phyloP scores from a whole-genome alignment of 257 asterid genomes.

The Lithospermum erythrorhizon region DNA sequence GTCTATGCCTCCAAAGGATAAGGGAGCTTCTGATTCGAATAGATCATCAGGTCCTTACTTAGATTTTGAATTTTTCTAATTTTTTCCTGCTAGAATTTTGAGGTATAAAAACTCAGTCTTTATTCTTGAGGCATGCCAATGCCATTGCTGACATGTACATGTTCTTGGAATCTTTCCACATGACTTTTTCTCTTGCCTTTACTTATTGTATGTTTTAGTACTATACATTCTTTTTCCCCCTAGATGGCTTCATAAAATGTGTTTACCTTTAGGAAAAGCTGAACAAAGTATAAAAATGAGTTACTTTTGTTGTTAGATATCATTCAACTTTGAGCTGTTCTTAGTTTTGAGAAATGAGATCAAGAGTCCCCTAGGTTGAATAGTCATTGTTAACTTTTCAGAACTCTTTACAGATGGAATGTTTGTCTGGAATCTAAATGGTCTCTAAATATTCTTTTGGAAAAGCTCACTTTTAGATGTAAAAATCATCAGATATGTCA shows the following conservation, averaged over 20 bases:
- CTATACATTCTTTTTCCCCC: neutral
- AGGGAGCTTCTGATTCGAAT: constrained; percentile 41
- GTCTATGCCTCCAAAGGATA: constrained; percentile 30
- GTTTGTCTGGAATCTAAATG: constrained; percentile 14
- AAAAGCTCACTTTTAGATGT: constrained; percentile 26
- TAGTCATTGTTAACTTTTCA: constrained; percentile 18
- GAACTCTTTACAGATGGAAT: constrained; percentile 14
- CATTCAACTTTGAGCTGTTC: neutral
- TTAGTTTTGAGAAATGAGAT: neutral
- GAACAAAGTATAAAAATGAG: neutral
- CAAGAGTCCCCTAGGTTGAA: neutral
- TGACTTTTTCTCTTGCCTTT: neutral
- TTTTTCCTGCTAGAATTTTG: constrained; percentile 4
- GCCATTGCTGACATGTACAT: constrained; percentile 14
- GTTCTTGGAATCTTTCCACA: constrained; percentile 15
- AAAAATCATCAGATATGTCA: constrained; percentile 30
- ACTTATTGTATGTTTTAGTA: neutral
- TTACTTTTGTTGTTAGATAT: constrained; percentile 1
- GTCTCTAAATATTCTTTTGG: constrained; percentile 8
- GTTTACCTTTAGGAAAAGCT: constrained; percentile 10
- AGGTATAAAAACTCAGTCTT: constrained; percentile 5
- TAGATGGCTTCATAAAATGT: neutral
- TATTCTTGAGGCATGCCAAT: constrained; percentile 14
- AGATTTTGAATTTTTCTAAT: constrained; percentile 77
- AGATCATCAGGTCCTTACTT: constrained; percentile 72